Base-by-base conservation (phyloP, 345 rosid species). In the Citrus unshiu region DNA sequence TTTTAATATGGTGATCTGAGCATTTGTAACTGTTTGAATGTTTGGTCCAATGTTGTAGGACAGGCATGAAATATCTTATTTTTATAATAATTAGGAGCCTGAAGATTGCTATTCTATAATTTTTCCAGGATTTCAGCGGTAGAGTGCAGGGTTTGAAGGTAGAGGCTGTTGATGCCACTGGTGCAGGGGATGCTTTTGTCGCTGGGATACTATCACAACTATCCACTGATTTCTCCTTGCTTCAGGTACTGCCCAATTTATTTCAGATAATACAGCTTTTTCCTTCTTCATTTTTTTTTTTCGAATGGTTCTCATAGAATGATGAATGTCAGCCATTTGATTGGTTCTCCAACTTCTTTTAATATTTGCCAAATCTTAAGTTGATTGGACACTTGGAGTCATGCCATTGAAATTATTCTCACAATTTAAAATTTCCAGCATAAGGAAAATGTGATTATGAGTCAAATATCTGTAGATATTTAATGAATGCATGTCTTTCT, bases 111-210 rank as follows among this genome's bases (percentile, higher is more conserved):
- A 4, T 62, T 18, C 27, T 61, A 46, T 60, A 46, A 22, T 46
- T 14, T 61, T 58, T 81, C 72, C 89, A 96, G 99, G 91, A 89
- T 12, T 93, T 96, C 82, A 90, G 77, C 7, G 97, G 99, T 54
- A 90, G 91, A 86, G 98, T 94, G 29, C 77, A 80, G 62, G 97
- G 98, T 24, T 66, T 96, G 46, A 90, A 89, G 86, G 98, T 92
- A 61, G 93, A 91, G 22, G 91, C 93, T 2, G 89, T 96, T 46
- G 99, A 96, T 86, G 90, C 97, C 35, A 96, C 97, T 12, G 99
- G 99, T 81, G 98, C 99, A 12, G 98, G 99, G 3, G 98, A 96
- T 90, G 99, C 99, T 46, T 96, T 96, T 87, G 97, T 96, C 29
- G 98, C 97, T 0, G 97, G 97, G 80, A 82, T 87, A 68, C 79